Evolutionary conservation across 2,329 filamentous ascomycete species (phyloP).

Genomic region (Ophiostoma ips): DNA sequence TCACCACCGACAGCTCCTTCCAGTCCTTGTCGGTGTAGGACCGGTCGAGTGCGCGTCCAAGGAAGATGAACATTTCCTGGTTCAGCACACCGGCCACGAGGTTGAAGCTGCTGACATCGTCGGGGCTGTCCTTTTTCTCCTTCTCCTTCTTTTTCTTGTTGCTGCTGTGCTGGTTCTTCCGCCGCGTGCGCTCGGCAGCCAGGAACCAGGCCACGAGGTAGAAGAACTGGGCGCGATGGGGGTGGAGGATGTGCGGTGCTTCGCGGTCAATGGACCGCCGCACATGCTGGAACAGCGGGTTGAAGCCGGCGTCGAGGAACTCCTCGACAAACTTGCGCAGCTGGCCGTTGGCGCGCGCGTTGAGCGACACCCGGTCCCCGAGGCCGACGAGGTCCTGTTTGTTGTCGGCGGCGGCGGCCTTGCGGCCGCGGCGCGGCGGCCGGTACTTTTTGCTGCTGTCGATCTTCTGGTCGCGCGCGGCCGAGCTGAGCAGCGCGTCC

Average conservation of each 20-base stretch:
- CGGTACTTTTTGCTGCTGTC: slow-evolving; percentile 84
- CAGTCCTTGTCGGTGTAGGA: slow-evolving; percentile 73
- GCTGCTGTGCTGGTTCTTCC: slow-evolving; percentile 36
- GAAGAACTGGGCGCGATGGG: slow-evolving; percentile 77
- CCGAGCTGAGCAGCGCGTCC: slow-evolving; percentile 60
- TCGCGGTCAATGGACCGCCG: slow-evolving; percentile 85
- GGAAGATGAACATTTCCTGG: slow-evolving; percentile 83
- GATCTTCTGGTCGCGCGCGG: slow-evolving; percentile 70
- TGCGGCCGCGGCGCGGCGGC: slow-evolving; percentile 53
- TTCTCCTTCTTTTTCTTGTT: slow-evolving; percentile 22
- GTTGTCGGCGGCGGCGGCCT: slow-evolving; percentile 47
- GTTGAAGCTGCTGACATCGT: slow-evolving; percentile 62
- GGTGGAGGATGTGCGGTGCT: slow-evolving; percentile 62
- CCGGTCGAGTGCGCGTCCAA: slow-evolving; percentile 71
- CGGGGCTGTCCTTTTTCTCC: slow-evolving; percentile 12
- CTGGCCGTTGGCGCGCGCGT: slow-evolving; percentile 57
- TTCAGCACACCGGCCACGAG: slow-evolving; percentile 81
- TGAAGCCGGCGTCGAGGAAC: slow-evolving; percentile 90
- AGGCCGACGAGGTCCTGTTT: slow-evolving; percentile 49
- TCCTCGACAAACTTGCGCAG: slow-evolving; percentile 77
- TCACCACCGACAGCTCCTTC: slow-evolving; percentile 72
- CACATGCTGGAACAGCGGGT: slow-evolving; percentile 73
- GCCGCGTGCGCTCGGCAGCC: slow-evolving; percentile 64
- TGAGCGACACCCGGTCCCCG: slow-evolving; percentile 56
- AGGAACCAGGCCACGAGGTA: slow-evolving; percentile 90